Evolutionary conservation across 805 yeast species (phyloP), one percentile per base, ranked within the genome.

Genomic region (Candida michaelii): DNA sequence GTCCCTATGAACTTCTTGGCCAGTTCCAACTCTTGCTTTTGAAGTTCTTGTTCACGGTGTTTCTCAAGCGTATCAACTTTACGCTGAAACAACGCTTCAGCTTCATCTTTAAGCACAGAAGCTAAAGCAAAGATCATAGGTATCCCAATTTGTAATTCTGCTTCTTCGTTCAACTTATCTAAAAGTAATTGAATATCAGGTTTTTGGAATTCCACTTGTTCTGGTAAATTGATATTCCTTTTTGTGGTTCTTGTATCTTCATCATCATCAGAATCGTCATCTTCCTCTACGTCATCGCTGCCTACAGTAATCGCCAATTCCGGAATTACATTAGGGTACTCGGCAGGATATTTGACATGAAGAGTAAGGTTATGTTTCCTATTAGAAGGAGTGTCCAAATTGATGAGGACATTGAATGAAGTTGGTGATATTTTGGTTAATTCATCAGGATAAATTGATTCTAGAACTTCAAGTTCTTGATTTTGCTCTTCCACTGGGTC

Each of bases 371-470:
- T 62, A 55, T 86, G 93, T 15, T 65, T 68, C 31, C 80, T 68
- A 17, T 74, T 80, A 7, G 88, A 73, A 4, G 74, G 72, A 2
- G 91, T 81, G 51, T 91, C 97, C 35, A 90, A 69, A 15, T 59
- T 54, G n/a, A 89, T 52, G 38, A 68, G 68, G 27, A 91, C 75
- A 32, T 78, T 71, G 58, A 79, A 86, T 27, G 71, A 71, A 5
- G 25, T 38, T 13, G 10, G 43, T 27, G 42, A 29, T 8, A 29
- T 69, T 62, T 15, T 54, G n/a, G 59, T 65, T 24, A 88, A 65
- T 61, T 91, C 99, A 58, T 91, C 97, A 5, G 98, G 99, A 60
- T 93, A 91, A 42, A 91, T 91, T 13, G 95, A 83, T 58, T 87
- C 83, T 44, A 91, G 74, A 40, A 93, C 89, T 62, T 90, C 97